Evolutionary conservation across 2,329 filamentous ascomycete genomes (phyloP).

Genomic region (Sphaerulina musiva): DNA sequence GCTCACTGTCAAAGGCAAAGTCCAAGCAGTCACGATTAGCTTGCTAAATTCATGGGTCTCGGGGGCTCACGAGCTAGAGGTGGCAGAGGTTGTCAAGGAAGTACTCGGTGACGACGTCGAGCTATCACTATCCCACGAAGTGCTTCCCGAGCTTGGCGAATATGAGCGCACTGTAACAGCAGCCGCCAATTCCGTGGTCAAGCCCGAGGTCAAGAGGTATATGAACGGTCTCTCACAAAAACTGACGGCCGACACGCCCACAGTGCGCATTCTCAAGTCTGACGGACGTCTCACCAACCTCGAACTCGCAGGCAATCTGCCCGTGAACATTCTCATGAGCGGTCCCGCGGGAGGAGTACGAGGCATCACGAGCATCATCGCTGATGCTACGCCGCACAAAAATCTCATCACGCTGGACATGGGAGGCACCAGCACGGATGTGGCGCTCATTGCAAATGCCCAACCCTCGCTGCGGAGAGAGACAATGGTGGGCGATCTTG

Average conservation of each 20-base stretch:
- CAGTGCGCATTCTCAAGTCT: conserved; percentile 25
- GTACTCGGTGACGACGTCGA: conserved; percentile 24
- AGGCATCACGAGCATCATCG: conserved; percentile 27
- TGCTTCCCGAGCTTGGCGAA: conserved; percentile 27
- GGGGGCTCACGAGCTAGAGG: conserved; percentile 24
- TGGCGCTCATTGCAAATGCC: conserved; percentile 24
- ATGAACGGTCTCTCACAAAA: conserved; percentile 24
- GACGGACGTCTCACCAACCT: conserved; percentile 27
- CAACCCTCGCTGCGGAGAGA: conserved; percentile 24
- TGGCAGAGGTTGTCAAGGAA: conserved; percentile 23
- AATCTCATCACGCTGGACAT: conserved; percentile 27
- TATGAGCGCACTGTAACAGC: conserved; percentile 27
- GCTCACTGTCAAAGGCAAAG: conserved; percentile 25
- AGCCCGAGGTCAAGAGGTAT: conserved; percentile 27
- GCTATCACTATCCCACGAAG: conserved; percentile 24
- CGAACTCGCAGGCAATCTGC: conserved; percentile 21
- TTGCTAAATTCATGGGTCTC: conserved; percentile 27
- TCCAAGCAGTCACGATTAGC: conserved; percentile 26
- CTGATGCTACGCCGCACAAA: conserved; percentile 25
- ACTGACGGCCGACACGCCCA: conserved; percentile 22
- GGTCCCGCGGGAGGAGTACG: conserved; percentile 26
- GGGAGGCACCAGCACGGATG: conserved; percentile 26
- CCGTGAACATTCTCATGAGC: conserved; percentile 27
- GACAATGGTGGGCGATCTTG: conserved; percentile 27
- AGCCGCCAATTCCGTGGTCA: conserved; percentile 26